Evolutionary conservation across 179 eudicot genomes (phyloP).

Genomic region (Sideroxylon spinosum): DNA sequence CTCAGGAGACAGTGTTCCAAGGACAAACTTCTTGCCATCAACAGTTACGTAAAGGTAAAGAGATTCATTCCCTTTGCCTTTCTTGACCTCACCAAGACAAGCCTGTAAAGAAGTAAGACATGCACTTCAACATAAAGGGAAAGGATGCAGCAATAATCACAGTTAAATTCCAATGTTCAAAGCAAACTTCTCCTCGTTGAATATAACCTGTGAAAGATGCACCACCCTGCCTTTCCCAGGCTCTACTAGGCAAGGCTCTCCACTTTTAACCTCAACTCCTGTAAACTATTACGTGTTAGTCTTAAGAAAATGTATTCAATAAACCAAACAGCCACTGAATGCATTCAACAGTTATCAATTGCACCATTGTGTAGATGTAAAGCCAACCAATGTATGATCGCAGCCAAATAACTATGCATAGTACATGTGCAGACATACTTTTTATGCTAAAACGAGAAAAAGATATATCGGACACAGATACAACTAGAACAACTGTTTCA

Average conservation of each 20-base stretch:
- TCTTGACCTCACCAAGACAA: slow-evolving; percentile 61
- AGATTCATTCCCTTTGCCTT: slow-evolving; percentile 45
- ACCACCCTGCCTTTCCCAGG: slow-evolving; percentile 46
- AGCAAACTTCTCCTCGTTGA: neutral
- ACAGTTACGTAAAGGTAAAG: slow-evolving; percentile 48
- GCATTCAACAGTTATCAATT: neutral
- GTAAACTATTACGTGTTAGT: slow-evolving; percentile 4
- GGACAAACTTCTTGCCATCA: slow-evolving; percentile 48
- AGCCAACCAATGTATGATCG: neutral
- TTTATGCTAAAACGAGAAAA: no score
- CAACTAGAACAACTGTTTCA: neutral
- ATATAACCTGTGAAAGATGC: slow-evolving; percentile 61
- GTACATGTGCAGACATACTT: neutral
- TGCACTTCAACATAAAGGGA: neutral
- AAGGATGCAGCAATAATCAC: neutral
- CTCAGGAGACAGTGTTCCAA: slow-evolving; percentile 53
- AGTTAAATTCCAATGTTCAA: neutral
- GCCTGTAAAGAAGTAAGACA: slow-evolving; percentile 33
- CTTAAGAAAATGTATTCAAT: neutral
- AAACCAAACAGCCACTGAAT: neutral
- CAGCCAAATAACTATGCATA: neutral
- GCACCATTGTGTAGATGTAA: neutral
- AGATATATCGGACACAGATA: neutral
- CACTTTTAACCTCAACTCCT: slow-evolving; percentile 69
- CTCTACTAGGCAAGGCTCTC: slow-evolving; percentile 43